These are phyloP conservation scores for Dittrichia graveolens DNA, from an alignment of 129 eudicot species.

Conservation along the genomic window DNA sequence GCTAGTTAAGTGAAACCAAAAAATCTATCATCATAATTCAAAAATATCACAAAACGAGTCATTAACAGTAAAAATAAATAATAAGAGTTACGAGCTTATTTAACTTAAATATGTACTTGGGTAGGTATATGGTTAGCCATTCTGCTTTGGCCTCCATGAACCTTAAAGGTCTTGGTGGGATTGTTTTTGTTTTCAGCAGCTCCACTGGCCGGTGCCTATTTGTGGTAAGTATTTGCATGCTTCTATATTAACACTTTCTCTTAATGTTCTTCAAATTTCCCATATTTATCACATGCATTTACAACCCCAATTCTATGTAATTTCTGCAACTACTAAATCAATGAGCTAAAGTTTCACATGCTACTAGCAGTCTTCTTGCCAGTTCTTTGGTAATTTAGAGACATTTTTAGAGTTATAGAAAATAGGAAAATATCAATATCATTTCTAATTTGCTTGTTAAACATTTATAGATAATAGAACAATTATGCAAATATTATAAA, in stretches of 20 bases:
- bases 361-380: conserved; percentile 50
- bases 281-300: conserved; percentile 54
- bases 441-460: too few species aligned
- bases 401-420: too few species aligned
- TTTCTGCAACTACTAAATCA: conserved; percentile 52
- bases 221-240: conserved; percentile 50
- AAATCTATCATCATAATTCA: neutral
- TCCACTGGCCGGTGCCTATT: conserved; percentile 53
- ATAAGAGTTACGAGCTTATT: too few species aligned
- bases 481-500: too few species aligned
- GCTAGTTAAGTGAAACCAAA: neutral
- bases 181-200: conserved; percentile 70
- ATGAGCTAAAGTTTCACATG: conserved; percentile 37
- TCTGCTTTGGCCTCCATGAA: conserved; percentile 48
- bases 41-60: too few species aligned
- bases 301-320: conserved; percentile 55
- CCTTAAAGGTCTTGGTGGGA: conserved; percentile 75
- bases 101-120: conserved; percentile 26
- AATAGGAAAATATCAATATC: too few species aligned
- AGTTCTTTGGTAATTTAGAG: conserved; percentile 36
- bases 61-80: too few species aligned
- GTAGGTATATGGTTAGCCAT: conserved; percentile 57
- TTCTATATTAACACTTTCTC: neutral
- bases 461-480: too few species aligned
- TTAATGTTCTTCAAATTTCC: conserved; percentile 3